Base-by-base conservation (phyloP, 768 basidiomycete species). In the Lactarius tabidus region DNA sequence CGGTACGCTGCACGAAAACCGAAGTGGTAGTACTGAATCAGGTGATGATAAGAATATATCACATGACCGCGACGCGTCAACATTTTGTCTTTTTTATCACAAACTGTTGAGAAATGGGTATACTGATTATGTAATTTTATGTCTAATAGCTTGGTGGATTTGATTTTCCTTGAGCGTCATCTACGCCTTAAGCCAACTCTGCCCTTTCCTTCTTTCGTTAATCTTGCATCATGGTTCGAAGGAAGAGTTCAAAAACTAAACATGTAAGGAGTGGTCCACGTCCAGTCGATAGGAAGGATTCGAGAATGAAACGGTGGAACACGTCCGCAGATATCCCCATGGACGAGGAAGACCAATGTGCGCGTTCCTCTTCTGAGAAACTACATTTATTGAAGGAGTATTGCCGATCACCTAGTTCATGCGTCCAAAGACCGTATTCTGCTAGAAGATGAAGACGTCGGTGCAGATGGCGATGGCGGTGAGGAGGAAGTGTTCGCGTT, bases 401-500 rank as follows among this genome's bases (percentile, higher is more conserved):
- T 35, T 10, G 14, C n/a, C 18, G 6, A 14, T 23, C 26, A 31
- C 9, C 4, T 69, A 94, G 91, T 93, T 72, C 90, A 92, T 73
- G 77, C 80, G 1, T 84, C 85, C 33, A 82, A 84, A 60, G 93
- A 97, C 72, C 84, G 83, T 71, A 89, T 96, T 65, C 78, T 91
- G 6, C 79, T 97, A 6, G 87, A 91, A 43, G 87, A 82, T n/a
- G 81, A 83, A 38, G 73, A 77, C 36, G 71, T 75, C 2, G 78
- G 72, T 26, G 79, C 77, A 18, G 84, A 85, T 15, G 84, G 85
- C 31, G 79, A 77, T 29, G 84, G 78, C 18, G 85, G 86, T 17
- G 89, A 89, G 41, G 89, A 93, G 29, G 91, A 95, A 72, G 89
- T 95, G n/a, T 90, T 95, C 70, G 84, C 84, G 9, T 73, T 91